Evolutionary conservation across 2,329 filamentous ascomycete genomes (phyloP).

Genomic region (Fusarium fujikuroi): DNA sequence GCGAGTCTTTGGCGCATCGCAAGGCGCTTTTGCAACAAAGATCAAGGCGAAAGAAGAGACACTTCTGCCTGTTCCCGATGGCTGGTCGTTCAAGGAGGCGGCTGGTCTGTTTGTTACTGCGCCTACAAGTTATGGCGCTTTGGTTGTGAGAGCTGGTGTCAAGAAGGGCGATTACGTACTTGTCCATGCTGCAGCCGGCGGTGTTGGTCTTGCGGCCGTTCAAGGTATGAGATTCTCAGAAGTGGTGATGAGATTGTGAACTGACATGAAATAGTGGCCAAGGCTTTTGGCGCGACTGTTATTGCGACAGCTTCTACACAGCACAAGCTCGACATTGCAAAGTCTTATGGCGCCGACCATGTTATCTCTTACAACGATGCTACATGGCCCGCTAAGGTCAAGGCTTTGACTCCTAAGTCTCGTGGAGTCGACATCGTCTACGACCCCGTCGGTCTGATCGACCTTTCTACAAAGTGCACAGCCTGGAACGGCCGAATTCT

Average conservation of each 20-base stretch:
- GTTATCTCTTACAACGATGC: slow-evolving; percentile 78
- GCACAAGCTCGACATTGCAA: slow-evolving; percentile 83
- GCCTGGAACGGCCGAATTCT: slow-evolving; percentile 92
- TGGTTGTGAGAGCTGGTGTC: slow-evolving; percentile 81
- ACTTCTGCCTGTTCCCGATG: slow-evolving; percentile 78
- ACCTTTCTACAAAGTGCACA: slow-evolving; percentile 87
- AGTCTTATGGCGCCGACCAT: slow-evolving; percentile 85
- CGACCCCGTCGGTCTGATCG: slow-evolving; percentile 91
- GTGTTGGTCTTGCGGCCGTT: slow-evolving; percentile 90
- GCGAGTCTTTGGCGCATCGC: slow-evolving; percentile 85
- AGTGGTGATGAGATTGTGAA: fast-evolving
- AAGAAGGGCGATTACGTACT: slow-evolving; percentile 87
- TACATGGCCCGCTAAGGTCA: slow-evolving; percentile 75
- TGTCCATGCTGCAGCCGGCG: slow-evolving; percentile 91
- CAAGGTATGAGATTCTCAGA: slow-evolving; percentile 62
- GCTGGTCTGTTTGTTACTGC: slow-evolving; percentile 92
- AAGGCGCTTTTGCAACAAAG: slow-evolving; percentile 87
- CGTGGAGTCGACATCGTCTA: slow-evolving; percentile 90
- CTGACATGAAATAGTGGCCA: slow-evolving; percentile 69
- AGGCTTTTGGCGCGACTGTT: slow-evolving; percentile 91
- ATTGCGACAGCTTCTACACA: slow-evolving; percentile 87
- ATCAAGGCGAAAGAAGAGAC: slow-evolving; percentile 73
- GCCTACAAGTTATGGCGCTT: slow-evolving; percentile 86
- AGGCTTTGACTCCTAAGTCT: slow-evolving; percentile 78
- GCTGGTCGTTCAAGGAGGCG: slow-evolving; percentile 86